A percentile compares a stretch with the other conserved stretches of the same genome.
Conservation (phyloP, 1,284 basidiomycete genomes). For the Phlebopus sp. region DNA sequence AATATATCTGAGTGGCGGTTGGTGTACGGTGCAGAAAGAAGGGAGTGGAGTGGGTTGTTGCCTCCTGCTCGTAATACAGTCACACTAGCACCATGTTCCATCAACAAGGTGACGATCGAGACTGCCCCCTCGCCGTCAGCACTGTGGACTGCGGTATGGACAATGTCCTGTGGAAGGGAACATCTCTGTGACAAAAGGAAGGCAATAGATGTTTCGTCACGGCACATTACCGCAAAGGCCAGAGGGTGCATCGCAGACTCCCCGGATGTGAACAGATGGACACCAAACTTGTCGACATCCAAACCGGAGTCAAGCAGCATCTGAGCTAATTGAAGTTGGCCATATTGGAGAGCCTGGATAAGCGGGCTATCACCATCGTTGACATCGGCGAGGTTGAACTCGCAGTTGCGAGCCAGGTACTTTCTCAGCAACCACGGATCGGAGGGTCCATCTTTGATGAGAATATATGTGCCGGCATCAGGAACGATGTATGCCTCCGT, state of each 20-base stretch:
- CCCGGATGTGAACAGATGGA: not conserved
- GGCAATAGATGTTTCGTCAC: not conserved
- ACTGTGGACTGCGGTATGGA: not conserved
- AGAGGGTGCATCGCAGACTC: not conserved
- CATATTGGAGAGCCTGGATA: not conserved
- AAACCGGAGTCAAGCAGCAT: not conserved
- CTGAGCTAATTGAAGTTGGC: not conserved
- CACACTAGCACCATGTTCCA: not conserved
- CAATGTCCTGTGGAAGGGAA: not conserved
- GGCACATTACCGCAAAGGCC: not conserved
- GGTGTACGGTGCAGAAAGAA: not conserved
- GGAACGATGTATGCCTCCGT: not conserved
- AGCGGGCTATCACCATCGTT: not conserved
- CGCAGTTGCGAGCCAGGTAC: not conserved
- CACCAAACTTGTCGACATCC: not conserved
- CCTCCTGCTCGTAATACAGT: not conserved
- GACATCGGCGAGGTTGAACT: not conserved
- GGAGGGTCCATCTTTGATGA: not conserved
- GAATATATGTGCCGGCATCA: not conserved
- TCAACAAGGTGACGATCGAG: not conserved
- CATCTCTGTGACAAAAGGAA: not conserved
- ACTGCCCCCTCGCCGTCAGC: not conserved
- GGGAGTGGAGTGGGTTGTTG: not conserved
- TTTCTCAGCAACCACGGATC: not conserved
- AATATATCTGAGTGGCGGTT: not conserved